Conservation (phyloP, 306 rosid genomes). For the Prinsepia uniflora region DNA sequence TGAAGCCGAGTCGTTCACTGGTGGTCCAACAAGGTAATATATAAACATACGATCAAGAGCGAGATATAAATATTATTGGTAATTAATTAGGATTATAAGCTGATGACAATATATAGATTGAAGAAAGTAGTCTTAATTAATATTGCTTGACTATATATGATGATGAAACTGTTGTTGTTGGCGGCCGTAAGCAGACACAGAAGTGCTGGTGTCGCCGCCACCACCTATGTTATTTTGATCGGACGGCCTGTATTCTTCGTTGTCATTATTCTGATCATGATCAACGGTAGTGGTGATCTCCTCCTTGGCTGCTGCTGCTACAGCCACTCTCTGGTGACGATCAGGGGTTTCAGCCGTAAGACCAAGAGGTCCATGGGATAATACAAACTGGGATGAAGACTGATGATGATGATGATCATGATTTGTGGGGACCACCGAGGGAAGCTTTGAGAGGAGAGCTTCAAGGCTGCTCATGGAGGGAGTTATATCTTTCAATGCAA, state of each 20-base stretch:
- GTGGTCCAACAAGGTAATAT: no score
- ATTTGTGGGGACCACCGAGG: constrained; percentile 34
- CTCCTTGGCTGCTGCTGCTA: constrained; percentile 34
- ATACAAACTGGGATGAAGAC: constrained; percentile 3
- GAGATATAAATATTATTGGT: no score
- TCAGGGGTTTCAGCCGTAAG: constrained; percentile 35
- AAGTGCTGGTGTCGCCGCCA: constrained; percentile 56
- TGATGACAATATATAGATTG: not conserved
- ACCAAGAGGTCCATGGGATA: constrained; percentile 37
- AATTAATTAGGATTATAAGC: not conserved
- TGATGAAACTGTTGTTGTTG: constrained; percentile 34
- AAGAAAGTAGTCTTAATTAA: no score
- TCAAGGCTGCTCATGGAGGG: constrained; percentile 58
- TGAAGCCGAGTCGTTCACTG: no score
- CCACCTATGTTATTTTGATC: constrained; percentile 30
- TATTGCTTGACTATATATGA: not conserved
- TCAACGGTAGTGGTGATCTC: constrained; percentile 43
- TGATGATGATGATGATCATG: constrained; percentile 14
- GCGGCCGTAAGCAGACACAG: constrained; percentile 30
- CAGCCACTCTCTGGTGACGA: constrained; percentile 28
- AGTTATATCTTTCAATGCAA: constrained; percentile 24
- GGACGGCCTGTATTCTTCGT: constrained; percentile 44
- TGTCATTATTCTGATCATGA: not conserved
- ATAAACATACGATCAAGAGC: no score
- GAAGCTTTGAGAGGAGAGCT: constrained; percentile 52